Base-by-base conservation (phyloP, 2,329 filamentous ascomycete species). In the Hortaea sp. region DNA sequence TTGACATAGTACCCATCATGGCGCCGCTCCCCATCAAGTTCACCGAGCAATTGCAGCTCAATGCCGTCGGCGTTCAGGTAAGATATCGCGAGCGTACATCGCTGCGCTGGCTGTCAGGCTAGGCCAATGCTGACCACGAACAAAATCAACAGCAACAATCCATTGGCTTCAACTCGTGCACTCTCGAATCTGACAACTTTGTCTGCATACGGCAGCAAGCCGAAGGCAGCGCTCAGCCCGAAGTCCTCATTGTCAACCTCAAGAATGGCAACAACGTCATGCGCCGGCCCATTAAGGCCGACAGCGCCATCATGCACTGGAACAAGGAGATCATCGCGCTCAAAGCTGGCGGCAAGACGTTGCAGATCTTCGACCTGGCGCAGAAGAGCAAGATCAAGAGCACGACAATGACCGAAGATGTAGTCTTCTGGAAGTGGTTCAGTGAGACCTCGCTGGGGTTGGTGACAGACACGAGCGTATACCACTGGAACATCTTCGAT, bases 231-330 rank as follows among this genome's bases (percentile, higher is more conserved):
- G 79, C 88, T 55, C 84, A 86, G 60, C 86, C 89, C 55, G 89
- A 95, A 71, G 90, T 98, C 56, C 85, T 98, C 69, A 98, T 98
- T 67, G 75, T 98, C 71, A 87, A 98, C 70, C 84, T 98, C 65
- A 95, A 97, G 72, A 94, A 95, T 72, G 82, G 82, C 73, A 95
- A 95, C 79, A 90, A 92, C 74, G 82, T 95, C 67, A 92, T 88
- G 59, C 84, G 86, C 62, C 81, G 90, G 65, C 88, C 90, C 42
- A 98, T 98, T 75, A 97, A 95, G 76, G 92, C 92, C 63, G 92
- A 98, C 73, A 97, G 89, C 79, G 92, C 94, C 61, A 95, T 98
- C 66, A 97, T 98, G 92, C 92, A 98, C 79, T 95, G 40, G 87
- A 84, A 78, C 59, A 86, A 84, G 66, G 88, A 95, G 68, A 87